Base-by-base conservation (phyloP, 441 rosid genomes). In the Pelargonium myrrhifolium region DNA sequence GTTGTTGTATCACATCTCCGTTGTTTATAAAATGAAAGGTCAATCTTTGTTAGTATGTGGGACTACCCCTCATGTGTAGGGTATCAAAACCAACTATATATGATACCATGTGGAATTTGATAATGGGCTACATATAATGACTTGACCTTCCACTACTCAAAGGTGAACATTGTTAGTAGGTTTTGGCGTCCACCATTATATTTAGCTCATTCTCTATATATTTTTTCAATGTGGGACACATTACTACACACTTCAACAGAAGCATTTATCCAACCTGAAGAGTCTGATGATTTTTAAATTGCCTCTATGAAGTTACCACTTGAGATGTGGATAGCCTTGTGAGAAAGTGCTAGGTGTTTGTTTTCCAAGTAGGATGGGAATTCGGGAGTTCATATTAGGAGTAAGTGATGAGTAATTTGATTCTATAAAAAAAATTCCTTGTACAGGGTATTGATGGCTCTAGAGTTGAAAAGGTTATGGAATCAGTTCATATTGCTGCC, bases 391-490 rank as follows among this genome's bases (percentile, higher is more conserved):
- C 20, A 6, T 49, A n/a, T 15, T 18, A n/a, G 56, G 56, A 49
- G n/a, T 49, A 18, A 49, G 56, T n/a, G 12, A 49, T 49, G 15
- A 49, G 15, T n/a, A 49, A 14, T 2, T 49, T 49, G 20, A 49
- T 49, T 49, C 56, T 18, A n/a, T 24, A 24, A 24, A 24, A 1
- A 49, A 3, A 2, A 49, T 66, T 75, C 72, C 63, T 71, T 69
- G 74, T 63, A 61, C 75, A 93, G 98, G 90, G 93, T 64, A 89
- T 93, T 70, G 98, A 93, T 75, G 98, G 98, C 68, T 93, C 98
- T 62, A 89, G 98, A 81, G 97, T 93, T 62, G 98, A 93, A 69
- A 93, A 93, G 76, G 93, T 90, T 65, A 65, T 93, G 76, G 97
- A 93, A 78, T 79, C 75, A 0, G 95, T 93, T 73, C 98, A 90